Percentiles rank a stretch among this genome's conserved stretches.
Evolutionary conservation across 305 asterid genomes (phyloP).

Genomic region (Rubia occidens): DNA sequence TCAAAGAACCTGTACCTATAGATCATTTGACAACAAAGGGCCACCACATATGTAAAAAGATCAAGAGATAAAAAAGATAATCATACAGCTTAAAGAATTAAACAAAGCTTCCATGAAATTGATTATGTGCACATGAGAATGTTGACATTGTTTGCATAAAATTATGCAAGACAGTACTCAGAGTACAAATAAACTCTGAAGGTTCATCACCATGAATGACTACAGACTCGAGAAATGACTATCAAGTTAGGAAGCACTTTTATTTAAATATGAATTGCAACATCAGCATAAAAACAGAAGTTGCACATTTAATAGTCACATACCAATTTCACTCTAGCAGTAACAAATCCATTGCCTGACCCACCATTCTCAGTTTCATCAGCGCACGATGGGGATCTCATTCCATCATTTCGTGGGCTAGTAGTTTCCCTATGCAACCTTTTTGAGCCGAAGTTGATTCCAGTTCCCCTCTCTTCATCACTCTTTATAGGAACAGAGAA

Average conservation of each 20-base stretch:
- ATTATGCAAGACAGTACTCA: neutral
- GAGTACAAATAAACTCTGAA: neutral
- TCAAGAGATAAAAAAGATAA: neutral
- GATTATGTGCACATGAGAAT: neutral
- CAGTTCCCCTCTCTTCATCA: conserved; percentile 42
- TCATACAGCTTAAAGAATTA: neutral
- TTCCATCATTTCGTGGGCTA: conserved; percentile 48
- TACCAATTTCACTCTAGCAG: conserved; percentile 91
- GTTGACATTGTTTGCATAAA: neutral
- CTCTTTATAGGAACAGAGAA: conserved; percentile 24
- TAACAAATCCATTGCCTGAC: conserved; percentile 72
- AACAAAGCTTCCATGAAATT: neutral
- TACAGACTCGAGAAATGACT: neutral
- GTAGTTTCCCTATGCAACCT: conserved; percentile 43
- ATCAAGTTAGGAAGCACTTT: neutral
- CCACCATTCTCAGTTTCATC: conserved; percentile 55
- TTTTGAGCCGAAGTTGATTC: conserved; percentile 39
- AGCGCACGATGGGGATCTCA: conserved; percentile 43
- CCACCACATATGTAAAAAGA: neutral
- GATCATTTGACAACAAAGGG: conserved; percentile 5
- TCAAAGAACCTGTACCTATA: neutral
- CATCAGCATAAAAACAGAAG: neutral
- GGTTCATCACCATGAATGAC: neutral
- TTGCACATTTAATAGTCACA: conserved; percentile 6
- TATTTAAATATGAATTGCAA: neutral